phyloP scores from a whole-genome alignment of 2,329 filamentous ascomycete genomes.

The Volutella citrinella region DNA sequence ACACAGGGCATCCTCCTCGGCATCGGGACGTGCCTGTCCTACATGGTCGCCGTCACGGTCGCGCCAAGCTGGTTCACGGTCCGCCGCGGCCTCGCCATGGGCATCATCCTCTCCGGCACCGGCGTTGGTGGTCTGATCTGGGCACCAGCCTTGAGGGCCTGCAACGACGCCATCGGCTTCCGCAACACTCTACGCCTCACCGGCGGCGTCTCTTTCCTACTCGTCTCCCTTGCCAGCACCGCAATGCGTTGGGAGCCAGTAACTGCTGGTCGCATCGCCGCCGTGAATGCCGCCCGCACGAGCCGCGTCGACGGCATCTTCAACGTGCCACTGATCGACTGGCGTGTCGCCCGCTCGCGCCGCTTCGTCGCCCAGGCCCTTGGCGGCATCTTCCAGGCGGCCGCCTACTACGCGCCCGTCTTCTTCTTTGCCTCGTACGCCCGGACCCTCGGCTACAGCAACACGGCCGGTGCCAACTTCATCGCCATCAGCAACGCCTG shows the following conservation, averaged over 20 bases:
- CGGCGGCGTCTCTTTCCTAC: background rate
- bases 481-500: conserved; percentile 10
- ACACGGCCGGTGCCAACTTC: conserved; percentile 6
- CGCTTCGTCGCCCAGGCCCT: conserved; percentile 3
- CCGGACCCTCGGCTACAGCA: conserved; percentile 6
- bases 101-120: conserved; percentile 4
- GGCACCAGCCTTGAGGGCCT: conserved; percentile 2
- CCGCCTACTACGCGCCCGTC: conserved; percentile 4
- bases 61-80: conserved; percentile 2
- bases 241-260: conserved; percentile 4
- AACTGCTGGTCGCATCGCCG: background rate
- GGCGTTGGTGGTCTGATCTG: conserved; percentile 7
- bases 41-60: conserved; percentile 2
- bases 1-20: conserved; percentile 6
- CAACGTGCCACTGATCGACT: conserved; percentile 1
- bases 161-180: conserved; percentile 1
- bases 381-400: conserved; percentile 2
- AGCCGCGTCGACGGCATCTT: background rate
- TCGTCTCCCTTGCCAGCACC: conserved; percentile 1
- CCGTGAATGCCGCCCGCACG: background rate
- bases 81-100: conserved; percentile 2
- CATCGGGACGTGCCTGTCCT: conserved; percentile 3
- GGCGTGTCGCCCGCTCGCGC: background rate
- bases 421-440: conserved; percentile 7
- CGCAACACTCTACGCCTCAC: conserved; percentile 6